Conservation (phyloP, 495 filamentous ascomycete species). For the Collariella sp. region DNA sequence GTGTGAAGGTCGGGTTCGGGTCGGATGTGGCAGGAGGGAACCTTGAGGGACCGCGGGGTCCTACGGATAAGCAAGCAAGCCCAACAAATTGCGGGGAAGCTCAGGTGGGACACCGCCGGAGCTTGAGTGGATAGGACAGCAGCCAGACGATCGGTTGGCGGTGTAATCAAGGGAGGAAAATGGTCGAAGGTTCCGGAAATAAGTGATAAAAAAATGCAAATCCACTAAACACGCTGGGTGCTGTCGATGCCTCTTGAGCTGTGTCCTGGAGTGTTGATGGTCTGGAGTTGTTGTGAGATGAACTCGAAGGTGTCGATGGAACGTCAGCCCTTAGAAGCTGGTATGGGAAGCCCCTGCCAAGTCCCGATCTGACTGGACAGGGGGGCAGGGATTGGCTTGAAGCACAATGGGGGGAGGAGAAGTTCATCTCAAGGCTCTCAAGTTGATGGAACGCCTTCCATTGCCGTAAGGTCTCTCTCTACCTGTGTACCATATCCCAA, state of each 20-base stretch:
- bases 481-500: slow-evolving; percentile 12
- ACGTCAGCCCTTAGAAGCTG: not conserved
- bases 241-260: too few species aligned
- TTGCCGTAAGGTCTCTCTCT: not conserved
- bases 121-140: too few species aligned
- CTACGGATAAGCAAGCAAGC: not conserved
- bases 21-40: not conserved
- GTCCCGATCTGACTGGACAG: not conserved
- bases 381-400: not conserved
- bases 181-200: too few species aligned
- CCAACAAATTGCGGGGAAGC: not conserved
- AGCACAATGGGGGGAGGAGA: too few species aligned
- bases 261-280: too few species aligned
- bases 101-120: not conserved
- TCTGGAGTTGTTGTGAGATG: too few species aligned
- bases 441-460: not conserved
- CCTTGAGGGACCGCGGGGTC: slow-evolving; percentile 1
- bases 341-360: not conserved
- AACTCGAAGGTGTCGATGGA: too few species aligned
- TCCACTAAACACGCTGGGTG: too few species aligned
- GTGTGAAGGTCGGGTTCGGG: slow-evolving; percentile 17
- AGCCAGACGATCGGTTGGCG: too few species aligned
- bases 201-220: too few species aligned
- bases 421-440: too few species aligned
- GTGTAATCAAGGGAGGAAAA: too few species aligned